phyloP scores from a whole-genome alignment of 2,329 filamentous ascomycete species.

The Claviceps lovelessii region DNA sequence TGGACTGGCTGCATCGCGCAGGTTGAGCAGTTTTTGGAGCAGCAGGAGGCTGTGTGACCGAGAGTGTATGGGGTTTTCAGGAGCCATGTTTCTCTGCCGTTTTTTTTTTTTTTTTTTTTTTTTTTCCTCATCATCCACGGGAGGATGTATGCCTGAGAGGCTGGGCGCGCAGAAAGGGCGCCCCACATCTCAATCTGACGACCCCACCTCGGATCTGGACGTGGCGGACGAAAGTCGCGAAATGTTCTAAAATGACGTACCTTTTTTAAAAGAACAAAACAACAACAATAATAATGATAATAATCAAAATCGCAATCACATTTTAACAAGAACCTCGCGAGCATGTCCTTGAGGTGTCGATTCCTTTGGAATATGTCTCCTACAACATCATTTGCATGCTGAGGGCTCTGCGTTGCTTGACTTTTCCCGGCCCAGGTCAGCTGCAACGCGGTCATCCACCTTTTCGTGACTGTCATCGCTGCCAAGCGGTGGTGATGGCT shows the following conservation, averaged over 20 bases:
- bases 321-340: too few relatives aligned
- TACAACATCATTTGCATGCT: neutral
- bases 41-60: conserved; percentile 74
- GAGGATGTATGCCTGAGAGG: neutral
- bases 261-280: neutral
- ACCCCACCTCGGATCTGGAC: neutral
- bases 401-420: neutral
- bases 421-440: neutral
- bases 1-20: conserved; percentile 67
- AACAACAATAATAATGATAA: too few relatives aligned
- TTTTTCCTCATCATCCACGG: neutral
- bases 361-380: neutral
- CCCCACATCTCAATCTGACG: neutral
- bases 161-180: neutral
- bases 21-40: conserved; percentile 66
- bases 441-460: neutral
- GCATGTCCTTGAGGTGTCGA: neutral
- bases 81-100: conserved; percentile 31
- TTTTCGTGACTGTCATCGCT: neutral
- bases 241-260: neutral
- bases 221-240: neutral
- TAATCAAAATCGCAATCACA: too few relatives aligned
- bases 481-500: neutral
- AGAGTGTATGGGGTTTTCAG: conserved; percentile 47
- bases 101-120: neutral